A percentile compares a stretch with the other conserved stretches of the same genome.
phyloP scores from a whole-genome alignment of 441 rosid genomes.

The Bocquillonia castaneifolia region DNA sequence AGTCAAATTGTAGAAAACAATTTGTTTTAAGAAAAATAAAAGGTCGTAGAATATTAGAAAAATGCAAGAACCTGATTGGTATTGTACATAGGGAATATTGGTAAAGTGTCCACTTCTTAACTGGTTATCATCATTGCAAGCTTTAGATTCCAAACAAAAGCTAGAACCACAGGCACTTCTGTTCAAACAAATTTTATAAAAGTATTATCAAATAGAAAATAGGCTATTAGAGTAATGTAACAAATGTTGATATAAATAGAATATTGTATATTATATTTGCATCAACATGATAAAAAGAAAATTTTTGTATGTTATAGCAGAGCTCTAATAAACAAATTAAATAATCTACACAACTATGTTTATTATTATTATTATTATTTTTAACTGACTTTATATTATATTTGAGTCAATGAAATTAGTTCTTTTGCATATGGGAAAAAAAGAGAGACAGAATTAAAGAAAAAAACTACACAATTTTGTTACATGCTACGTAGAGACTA shows the following conservation, averaged over 20 bases:
- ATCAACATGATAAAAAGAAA: too few relatives aligned
- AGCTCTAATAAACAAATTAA: too few relatives aligned
- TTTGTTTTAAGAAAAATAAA: too few relatives aligned
- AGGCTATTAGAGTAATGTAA: too few relatives aligned
- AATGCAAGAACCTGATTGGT: slow-evolving; percentile 34
- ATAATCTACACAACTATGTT: too few relatives aligned
- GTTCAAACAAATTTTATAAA: not conserved
- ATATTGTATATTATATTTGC: too few relatives aligned
- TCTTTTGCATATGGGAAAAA: not conserved
- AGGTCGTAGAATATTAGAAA: not conserved
- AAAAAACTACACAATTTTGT: not conserved
- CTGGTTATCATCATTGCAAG: slow-evolving; percentile 27
- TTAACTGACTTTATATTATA: too few relatives aligned
- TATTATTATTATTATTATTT: too few relatives aligned
- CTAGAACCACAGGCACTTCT: slow-evolving; percentile 26
- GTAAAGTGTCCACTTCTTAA: slow-evolving; percentile 24
- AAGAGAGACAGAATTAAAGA: not conserved
- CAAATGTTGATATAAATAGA: too few relatives aligned
- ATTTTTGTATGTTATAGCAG: too few relatives aligned
- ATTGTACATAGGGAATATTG: slow-evolving; percentile 26
- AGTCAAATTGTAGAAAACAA: not conserved
- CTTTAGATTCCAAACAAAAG: slow-evolving; percentile 25
- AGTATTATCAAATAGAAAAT: not conserved
- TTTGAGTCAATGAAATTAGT: too few relatives aligned
- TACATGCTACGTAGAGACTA: not conserved